phyloP scores from a whole-genome alignment of 2,329 filamentous ascomycete species.

The Fusarium humuli region DNA sequence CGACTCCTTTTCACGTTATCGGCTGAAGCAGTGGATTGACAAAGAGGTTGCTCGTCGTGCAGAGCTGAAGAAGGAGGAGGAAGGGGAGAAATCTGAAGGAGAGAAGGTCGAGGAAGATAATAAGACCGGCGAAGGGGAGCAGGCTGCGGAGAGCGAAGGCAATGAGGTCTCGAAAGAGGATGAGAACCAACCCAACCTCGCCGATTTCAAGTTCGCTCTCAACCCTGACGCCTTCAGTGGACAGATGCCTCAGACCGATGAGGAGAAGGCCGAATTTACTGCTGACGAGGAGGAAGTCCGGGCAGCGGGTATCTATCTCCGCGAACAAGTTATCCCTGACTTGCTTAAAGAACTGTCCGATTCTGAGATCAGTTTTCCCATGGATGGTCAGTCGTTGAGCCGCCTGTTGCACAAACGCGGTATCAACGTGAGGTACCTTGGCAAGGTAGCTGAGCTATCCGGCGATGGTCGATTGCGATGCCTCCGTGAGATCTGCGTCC shows the following conservation, averaged over 20 bases:
- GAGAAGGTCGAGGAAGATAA: slow-evolving; percentile 47
- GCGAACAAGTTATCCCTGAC: slow-evolving; percentile 81
- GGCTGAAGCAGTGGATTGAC: slow-evolving; percentile 90
- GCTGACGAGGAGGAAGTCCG: slow-evolving; percentile 91
- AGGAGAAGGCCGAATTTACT: slow-evolving; percentile 85
- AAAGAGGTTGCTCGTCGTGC: slow-evolving; percentile 76
- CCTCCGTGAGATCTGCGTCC: slow-evolving; percentile 79
- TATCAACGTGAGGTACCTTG: slow-evolving; percentile 97
- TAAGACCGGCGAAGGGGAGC: slow-evolving; percentile 51
- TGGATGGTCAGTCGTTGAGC: slow-evolving; percentile 95
- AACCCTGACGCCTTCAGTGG: slow-evolving; percentile 98
- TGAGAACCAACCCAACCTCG: slow-evolving; percentile 80
- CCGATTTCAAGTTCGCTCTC: slow-evolving; percentile 85
- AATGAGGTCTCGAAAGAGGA: slow-evolving; percentile 45
- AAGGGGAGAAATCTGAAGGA: slow-evolving; percentile 5
- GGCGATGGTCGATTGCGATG: slow-evolving; percentile 79
- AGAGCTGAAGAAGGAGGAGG: slow-evolving; percentile 47
- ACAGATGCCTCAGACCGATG: slow-evolving; percentile 87
- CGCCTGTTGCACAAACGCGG: slow-evolving; percentile 94
- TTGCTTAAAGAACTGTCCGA: slow-evolving; percentile 88
- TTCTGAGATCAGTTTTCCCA: slow-evolving; percentile 95
- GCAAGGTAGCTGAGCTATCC: slow-evolving; percentile 79
- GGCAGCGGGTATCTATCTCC: slow-evolving; percentile 82
- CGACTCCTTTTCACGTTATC: slow-evolving; percentile 84
- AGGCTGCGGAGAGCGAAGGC: slow-evolving; percentile 47